These are phyloP conservation scores for Catharanthus roseus DNA, from an alignment of 257 asterid genomes.

Conservation along the genomic window DNA sequence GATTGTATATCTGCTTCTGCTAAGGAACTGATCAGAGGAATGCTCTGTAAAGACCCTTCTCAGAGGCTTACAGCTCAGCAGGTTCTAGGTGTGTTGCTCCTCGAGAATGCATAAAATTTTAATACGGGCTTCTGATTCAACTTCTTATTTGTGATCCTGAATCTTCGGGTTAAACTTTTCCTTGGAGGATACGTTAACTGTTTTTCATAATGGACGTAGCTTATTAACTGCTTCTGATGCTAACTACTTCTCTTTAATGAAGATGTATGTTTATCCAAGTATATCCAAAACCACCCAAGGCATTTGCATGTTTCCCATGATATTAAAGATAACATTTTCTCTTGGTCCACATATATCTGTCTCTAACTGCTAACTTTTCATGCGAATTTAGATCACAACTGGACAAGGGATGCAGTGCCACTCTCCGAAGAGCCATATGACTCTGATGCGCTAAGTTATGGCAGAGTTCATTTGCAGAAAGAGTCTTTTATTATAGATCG, in stretches of 20 bases:
- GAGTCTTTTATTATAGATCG: constrained; percentile 33
- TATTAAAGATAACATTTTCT: background rate
- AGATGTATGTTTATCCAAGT: background rate
- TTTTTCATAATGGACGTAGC: background rate
- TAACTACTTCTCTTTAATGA: background rate
- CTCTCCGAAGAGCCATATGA: constrained; percentile 15
- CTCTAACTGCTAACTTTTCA: background rate
- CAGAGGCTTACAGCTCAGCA: constrained; percentile 65
- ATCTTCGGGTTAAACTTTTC: background rate
- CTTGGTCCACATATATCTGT: background rate
- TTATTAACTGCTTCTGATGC: background rate
- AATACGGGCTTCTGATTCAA: background rate
- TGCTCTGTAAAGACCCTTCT: constrained; percentile 63
- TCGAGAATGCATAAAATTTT: background rate
- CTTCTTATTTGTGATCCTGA: background rate
- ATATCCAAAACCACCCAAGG: background rate
- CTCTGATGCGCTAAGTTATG: constrained; percentile 19
- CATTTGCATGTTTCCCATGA: background rate
- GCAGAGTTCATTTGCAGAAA: constrained; percentile 19
- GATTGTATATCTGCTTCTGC: constrained; percentile 51
- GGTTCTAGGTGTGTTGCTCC: constrained; percentile 46
- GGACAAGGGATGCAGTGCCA: constrained; percentile 37
- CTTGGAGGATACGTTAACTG: background rate
- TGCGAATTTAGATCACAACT: constrained; percentile 42
- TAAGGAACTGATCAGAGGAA: constrained; percentile 56